Evolutionary conservation across 2,329 filamentous ascomycete genomes (phyloP).

Genomic region (Talaromyces amestolkiae): DNA sequence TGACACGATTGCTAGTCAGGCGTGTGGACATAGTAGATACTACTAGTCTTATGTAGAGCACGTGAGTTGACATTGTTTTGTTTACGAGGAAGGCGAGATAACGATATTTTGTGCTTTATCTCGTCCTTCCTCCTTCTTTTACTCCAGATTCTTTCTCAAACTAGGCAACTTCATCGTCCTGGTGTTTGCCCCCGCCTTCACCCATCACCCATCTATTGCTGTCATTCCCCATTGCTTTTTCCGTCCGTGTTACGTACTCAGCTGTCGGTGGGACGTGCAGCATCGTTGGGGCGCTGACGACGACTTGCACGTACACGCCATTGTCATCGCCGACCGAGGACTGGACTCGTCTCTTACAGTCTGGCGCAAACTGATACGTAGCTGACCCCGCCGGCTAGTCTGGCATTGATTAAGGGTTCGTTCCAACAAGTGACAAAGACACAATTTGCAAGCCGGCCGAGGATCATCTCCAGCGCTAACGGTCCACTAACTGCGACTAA

Average conservation of each 20-base stretch:
- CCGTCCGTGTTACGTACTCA: constrained; percentile 1
- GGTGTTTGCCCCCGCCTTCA: neutral
- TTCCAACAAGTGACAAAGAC: neutral
- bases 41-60: neutral
- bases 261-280: constrained; percentile 1
- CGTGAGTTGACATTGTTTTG: neutral
- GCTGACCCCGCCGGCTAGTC: neutral
- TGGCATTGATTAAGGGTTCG: constrained; percentile 8
- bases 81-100: neutral
- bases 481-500: neutral
- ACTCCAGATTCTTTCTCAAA: neutral
- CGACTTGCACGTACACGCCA: neutral
- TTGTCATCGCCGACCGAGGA: neutral
- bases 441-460: neutral
- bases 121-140: neutral
- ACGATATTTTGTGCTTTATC: neutral
- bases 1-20: neutral
- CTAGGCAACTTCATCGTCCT: neutral
- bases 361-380: neutral
- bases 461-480: constrained; percentile 1
- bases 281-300: neutral
- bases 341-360: neutral
- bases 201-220: neutral
- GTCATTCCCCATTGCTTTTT: neutral
- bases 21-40: neutral